phyloP scores from a whole-genome alignment of 2,329 filamentous ascomycete genomes.

The Aureobasidium subglaciale region DNA sequence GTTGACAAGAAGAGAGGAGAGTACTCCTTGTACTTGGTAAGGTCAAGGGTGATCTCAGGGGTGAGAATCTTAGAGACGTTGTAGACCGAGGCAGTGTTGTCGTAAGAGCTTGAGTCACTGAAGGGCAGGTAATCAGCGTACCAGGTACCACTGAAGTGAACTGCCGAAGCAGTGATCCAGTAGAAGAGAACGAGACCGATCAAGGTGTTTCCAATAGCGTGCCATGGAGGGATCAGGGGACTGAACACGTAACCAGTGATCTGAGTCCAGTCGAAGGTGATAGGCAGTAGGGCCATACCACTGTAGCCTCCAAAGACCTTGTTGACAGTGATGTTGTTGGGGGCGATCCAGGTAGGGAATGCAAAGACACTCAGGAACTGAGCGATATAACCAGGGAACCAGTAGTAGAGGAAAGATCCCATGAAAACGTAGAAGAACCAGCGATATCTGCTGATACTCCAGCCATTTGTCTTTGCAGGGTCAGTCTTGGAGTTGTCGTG shows the following conservation, averaged over 20 bases:
- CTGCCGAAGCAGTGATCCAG: constrained; percentile 58
- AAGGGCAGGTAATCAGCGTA: constrained; percentile 83
- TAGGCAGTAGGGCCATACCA: constrained; percentile 60
- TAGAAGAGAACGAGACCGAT: constrained; percentile 40
- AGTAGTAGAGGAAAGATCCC: constrained; percentile 73
- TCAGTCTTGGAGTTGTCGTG: constrained; percentile 73
- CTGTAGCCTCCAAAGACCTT: constrained; percentile 84
- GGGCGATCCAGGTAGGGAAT: constrained; percentile 80
- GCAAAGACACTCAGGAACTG: constrained; percentile 84
- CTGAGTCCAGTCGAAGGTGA: constrained; percentile 76
- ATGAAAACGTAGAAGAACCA: constrained; percentile 73
- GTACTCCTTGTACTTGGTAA: constrained; percentile 66
- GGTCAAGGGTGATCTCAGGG: constrained; percentile 68
- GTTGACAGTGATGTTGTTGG: constrained; percentile 71
- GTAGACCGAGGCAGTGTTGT: constrained; percentile 74
- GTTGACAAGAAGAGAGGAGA: constrained; percentile 79
- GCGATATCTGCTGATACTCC: constrained; percentile 72
- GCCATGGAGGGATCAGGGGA: constrained; percentile 64
- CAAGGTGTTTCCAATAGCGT: constrained; percentile 30
- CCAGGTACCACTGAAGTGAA: constrained; percentile 72
- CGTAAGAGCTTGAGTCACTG: constrained; percentile 72
- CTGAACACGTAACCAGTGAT: constrained; percentile 61
- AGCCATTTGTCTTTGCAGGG: constrained; percentile 47
- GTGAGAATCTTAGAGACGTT: constrained; percentile 75
- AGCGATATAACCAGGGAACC: constrained; percentile 73